phyloP scores from a whole-genome alignment of 495 filamentous ascomycete species.

The Aspergillus conjunctus region DNA sequence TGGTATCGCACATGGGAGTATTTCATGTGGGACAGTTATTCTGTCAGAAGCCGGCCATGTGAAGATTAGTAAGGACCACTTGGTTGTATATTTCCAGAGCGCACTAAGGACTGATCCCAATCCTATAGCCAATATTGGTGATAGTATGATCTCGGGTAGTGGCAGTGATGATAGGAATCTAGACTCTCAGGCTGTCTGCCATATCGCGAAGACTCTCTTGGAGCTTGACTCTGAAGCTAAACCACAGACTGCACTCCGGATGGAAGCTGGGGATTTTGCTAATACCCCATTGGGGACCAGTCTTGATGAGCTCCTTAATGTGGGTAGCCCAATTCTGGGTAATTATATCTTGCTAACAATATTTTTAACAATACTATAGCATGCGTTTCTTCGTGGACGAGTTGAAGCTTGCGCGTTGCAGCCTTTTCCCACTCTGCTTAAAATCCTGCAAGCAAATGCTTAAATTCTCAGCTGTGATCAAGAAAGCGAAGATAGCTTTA shows the following conservation, averaged over 20 bases:
- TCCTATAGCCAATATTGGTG: constrained; percentile 11
- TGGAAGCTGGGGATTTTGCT: constrained; percentile 11
- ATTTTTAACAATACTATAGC: background rate
- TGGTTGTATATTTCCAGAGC: background rate
- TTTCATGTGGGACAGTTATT: constrained; percentile 16
- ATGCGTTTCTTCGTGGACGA: constrained; percentile 3
- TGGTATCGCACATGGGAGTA: constrained; percentile 15
- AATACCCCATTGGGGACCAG: background rate
- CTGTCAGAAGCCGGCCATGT: constrained; percentile 11
- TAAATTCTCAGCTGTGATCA: background rate
- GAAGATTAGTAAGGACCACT: constrained; percentile 14
- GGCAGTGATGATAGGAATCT: background rate
- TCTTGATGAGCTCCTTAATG: constrained; percentile 12
- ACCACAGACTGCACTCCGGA: background rate
- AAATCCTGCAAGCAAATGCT: background rate
- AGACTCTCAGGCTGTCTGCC: constrained; percentile 13
- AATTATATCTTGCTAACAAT: background rate
- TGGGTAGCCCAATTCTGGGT: background rate
- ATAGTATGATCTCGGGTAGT: constrained; percentile 9
- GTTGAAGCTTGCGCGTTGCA: constrained; percentile 3
- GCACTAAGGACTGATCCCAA: background rate
- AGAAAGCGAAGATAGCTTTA: too few species aligned
- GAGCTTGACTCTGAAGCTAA: constrained; percentile 8
- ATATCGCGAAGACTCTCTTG: constrained; percentile 8
- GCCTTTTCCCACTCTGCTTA: constrained; percentile 5